These are phyloP conservation scores for Ulota crispa DNA, from an alignment of 225 moss, liverwort and hornwort genomes.

Conservation along the genomic window DNA sequence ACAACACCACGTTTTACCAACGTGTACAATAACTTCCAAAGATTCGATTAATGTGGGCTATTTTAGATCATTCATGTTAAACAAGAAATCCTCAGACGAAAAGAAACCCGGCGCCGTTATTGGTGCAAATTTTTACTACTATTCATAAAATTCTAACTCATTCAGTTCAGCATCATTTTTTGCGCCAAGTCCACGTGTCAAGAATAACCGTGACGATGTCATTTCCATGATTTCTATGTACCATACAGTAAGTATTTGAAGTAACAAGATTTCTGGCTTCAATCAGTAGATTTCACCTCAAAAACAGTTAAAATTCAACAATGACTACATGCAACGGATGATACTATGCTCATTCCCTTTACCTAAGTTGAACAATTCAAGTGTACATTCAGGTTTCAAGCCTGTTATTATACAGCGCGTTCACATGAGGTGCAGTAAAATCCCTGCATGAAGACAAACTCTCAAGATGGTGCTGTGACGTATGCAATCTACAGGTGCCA, in stretches of 20 bases:
- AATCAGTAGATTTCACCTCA: not conserved
- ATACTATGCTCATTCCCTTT: no score
- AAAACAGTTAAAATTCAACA: no score
- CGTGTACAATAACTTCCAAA: not conserved
- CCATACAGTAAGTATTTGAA: no score
- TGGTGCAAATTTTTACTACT: not conserved
- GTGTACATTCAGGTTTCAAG: not conserved
- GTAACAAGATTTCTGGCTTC: not conserved
- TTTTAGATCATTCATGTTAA: not conserved
- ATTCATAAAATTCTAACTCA: not conserved
- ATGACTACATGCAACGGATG: not conserved
- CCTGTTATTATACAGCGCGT: not conserved
- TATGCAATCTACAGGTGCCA: not conserved
- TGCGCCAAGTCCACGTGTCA: not conserved
- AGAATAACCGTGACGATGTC: not conserved
- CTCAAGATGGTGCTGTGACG: not conserved
- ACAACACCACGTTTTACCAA: not conserved
- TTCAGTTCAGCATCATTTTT: no score
- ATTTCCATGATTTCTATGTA: no score
- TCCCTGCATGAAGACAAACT: no score
- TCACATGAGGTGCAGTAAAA: not conserved
- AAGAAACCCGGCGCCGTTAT: accelerated
- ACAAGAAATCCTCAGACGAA: not conserved
- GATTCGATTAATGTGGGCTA: not conserved
- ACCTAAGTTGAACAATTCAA: not conserved